Percentiles rank a stretch among this genome's conserved stretches.
Evolutionary conservation across 2,329 filamentous ascomycete genomes (phyloP).

Genomic region (Aspergillus unguis): DNA sequence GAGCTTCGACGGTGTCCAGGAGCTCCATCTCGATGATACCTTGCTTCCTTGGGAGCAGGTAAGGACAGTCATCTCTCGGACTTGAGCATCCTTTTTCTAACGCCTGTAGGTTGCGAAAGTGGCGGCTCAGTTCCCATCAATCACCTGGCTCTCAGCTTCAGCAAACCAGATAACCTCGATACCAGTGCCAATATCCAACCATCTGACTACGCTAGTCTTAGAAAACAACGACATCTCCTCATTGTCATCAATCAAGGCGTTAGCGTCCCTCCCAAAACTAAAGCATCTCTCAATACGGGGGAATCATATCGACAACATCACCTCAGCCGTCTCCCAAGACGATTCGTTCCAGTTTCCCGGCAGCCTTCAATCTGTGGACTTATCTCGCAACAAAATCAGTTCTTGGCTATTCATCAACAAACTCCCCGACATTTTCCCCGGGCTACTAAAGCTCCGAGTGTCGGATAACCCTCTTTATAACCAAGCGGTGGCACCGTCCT

Average conservation of each 20-base stretch:
- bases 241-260: slow-evolving; percentile 40
- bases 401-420: slow-evolving; percentile 72
- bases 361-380: slow-evolving; percentile 63
- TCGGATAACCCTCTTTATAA: slow-evolving; percentile 83
- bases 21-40: slow-evolving; percentile 66
- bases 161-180: slow-evolving; percentile 36
- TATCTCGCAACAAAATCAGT: slow-evolving; percentile 68
- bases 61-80: slow-evolving; percentile 24
- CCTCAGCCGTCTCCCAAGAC: slow-evolving; percentile 32
- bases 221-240: slow-evolving; percentile 47
- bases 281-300: slow-evolving; percentile 63
- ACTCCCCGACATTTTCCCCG: slow-evolving; percentile 66
- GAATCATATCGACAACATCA: slow-evolving; percentile 61
- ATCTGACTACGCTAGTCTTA: slow-evolving; percentile 47
- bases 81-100: slow-evolving; percentile 12
- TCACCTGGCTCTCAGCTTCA: slow-evolving; percentile 35
- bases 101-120: slow-evolving; percentile 34
- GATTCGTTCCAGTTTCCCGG: slow-evolving; percentile 50
- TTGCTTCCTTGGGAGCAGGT: slow-evolving; percentile 66
- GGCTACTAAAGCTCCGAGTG: slow-evolving; percentile 70
- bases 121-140: slow-evolving; percentile 33
- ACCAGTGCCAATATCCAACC: slow-evolving; percentile 28
- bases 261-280: slow-evolving; percentile 53
- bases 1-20: slow-evolving; percentile 52
- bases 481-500: slow-evolving; percentile 33